A percentile compares a stretch with the other conserved stretches of the same genome.
Evolutionary conservation across 2,329 filamentous ascomycete species (phyloP).

Genomic region (Emmonsia crescens): DNA sequence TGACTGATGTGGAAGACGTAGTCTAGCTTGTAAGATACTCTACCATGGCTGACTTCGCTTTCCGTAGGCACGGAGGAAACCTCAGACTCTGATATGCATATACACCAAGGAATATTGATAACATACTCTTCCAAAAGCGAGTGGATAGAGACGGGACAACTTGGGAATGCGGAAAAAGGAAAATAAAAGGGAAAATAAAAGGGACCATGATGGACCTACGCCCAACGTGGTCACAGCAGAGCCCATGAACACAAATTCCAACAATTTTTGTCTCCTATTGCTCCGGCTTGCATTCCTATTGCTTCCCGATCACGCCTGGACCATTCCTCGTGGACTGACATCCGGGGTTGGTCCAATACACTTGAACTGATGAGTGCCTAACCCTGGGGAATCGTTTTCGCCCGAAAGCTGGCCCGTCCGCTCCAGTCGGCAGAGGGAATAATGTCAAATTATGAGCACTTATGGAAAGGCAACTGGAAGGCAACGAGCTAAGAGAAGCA

Average conservation of each 20-base stretch:
- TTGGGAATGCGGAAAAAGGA: neutral
- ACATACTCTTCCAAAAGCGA: neutral
- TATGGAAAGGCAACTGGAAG: slow-evolving; percentile 4
- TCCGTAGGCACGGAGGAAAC: neutral
- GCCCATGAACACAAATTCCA: neutral
- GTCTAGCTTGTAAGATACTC: neutral
- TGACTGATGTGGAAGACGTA: neutral
- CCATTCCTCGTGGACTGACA: neutral
- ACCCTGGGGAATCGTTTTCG: neutral
- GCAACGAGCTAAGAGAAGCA: slow-evolving; percentile 2
- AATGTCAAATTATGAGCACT: neutral
- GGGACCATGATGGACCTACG: too few relatives aligned
- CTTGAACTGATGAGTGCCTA: neutral
- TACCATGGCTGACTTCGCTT: neutral
- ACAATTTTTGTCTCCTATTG: neutral
- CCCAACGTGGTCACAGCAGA: neutral
- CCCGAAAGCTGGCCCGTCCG: neutral
- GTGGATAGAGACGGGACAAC: too few relatives aligned
- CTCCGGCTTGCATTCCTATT: neutral
- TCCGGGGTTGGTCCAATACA: neutral
- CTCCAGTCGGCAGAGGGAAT: neutral
- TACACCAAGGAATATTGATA: neutral
- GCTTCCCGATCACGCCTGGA: neutral
- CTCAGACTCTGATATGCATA: neutral
- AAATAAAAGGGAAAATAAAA: neutral